Base-by-base conservation (phyloP, 2,329 filamentous ascomycete genomes). In the Aspergillus sergii region DNA sequence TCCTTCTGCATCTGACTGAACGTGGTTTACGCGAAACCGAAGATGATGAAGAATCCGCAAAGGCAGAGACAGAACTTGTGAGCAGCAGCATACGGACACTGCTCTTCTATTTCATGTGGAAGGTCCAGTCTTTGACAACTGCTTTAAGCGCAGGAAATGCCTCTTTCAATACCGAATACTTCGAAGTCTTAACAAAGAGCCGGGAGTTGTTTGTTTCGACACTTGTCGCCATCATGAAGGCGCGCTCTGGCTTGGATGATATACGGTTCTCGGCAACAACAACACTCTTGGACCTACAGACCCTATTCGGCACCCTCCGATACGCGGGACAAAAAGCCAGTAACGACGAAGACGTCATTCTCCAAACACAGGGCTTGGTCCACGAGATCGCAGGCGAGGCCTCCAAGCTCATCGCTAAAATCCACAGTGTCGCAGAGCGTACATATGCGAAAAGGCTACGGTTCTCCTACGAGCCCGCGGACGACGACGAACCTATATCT, bases 101-200 rank as follows among this genome's bases (percentile, higher is more conserved):
- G 57, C 85, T 93, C 54, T 93, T 96, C 79, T 98, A 97, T 80
- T 96, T 97, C 75, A 92, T 96, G 88, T 99, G 95, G 95, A 94
- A 95, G 74, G 86, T 91, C 26, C 86, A 88, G 59, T 82, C 84
- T 58, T 72, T 92, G 64, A 82, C 83, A 65, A 81, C 84, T 59
- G 77, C 85, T 19, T 76, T 92, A 41, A 79, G 83, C 19, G 71
- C 78, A 11, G 82, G 83, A 30, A 84, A 87, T 50, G 83, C 85
- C 26, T 80, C 81, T 1, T 89, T 90, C 73, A 82, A 86, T 63
- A 85, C 82, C 28, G 86, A 89, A 63, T 82, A 92, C 48, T 88
- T 92, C 51, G 86, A 89, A 68, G 87, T 89, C 0, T 84, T 93
- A 58, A 89, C 89, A 0, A 90, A 86, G 50, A 81, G 83, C 60